phyloP scores from a whole-genome alignment of 352 stramenopile species.

The Phytophthora fragariaefolia region DNA sequence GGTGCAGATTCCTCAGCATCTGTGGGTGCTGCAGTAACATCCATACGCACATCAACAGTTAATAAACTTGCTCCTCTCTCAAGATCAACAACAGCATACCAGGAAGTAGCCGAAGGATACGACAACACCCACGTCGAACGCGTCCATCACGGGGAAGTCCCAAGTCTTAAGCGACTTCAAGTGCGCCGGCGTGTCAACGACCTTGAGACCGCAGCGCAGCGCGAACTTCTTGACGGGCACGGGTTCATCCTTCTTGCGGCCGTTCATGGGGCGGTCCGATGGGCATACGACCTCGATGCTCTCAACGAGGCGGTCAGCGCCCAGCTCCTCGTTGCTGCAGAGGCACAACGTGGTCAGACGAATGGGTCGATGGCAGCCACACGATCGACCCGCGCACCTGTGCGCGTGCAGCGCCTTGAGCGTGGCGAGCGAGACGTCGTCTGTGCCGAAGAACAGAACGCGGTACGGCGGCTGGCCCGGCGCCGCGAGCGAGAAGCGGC shows the following conservation, averaged over 20 bases:
- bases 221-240: slow-evolving; percentile 85
- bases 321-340: slow-evolving; percentile 38
- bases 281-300: slow-evolving; percentile 81
- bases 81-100: slow-evolving; percentile 28
- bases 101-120: slow-evolving; percentile 92
- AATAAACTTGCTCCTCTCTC: not conserved
- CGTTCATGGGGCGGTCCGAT: slow-evolving; percentile 79
- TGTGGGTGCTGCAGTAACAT: slow-evolving; percentile 61
- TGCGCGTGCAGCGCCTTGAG: slow-evolving; percentile 71
- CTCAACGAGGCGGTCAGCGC: slow-evolving; percentile 44
- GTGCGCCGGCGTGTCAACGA: slow-evolving; percentile 71
- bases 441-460: slow-evolving; percentile 88
- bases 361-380: slow-evolving; percentile 8
- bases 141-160: slow-evolving; percentile 50
- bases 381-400: slow-evolving; percentile 43
- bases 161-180: slow-evolving; percentile 85
- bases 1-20: slow-evolving; percentile 65
- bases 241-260: slow-evolving; percentile 59
- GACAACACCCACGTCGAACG: slow-evolving; percentile 86
- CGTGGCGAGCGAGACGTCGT: slow-evolving; percentile 85
- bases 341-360: not conserved
- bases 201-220: slow-evolving; percentile 55
- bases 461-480: slow-evolving; percentile 47
- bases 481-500: slow-evolving; percentile 39
- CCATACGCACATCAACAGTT: not conserved